Evolutionary conservation across 345 rosid species (phyloP), one percentile per base, ranked within the genome.

Genomic region (Camelina hispida): DNA sequence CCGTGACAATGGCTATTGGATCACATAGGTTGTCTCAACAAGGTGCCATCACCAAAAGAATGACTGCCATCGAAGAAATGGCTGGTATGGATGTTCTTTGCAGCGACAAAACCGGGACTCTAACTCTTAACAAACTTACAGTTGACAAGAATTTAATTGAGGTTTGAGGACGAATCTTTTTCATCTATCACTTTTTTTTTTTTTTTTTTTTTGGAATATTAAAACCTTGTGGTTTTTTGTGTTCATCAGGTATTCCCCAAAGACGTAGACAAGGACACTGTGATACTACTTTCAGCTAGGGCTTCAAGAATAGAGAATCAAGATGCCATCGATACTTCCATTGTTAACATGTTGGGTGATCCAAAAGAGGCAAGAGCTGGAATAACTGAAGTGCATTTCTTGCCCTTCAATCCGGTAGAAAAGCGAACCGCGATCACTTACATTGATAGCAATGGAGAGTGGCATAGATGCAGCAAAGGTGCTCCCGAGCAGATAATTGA

Each of bases 31-130:
- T 94, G 35, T 87, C 97, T 2, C 74, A 90, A 66, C 97, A 94
- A 84, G 99, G 99, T 20, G 99, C 99, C 75, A 94, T 94, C 72
- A 94, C 97, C 28, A 94, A 94, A 83, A 84, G 97, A 80, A 91
- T 92, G 99, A 94, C 99, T 11, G 97, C 99, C 50, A 94, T 94
- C n/a, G 97, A 94, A 80, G 97, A 91, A 83, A 86, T 94, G 98
- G 96, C 97, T 4, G 98, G 98, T 8, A 94, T 94, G 98, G 98
- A 94, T 74, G 95, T 94, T 56, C 83, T 94, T 9, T 94, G 98
- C 81, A 94, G 98, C 50, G 98, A 94, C 78, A 94, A 94, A 81
- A 94, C 97, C 0, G 97, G 98, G 51, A 94, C 96, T 54, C 89
- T 94, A 44, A 91, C 98, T 62, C 95, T 94, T 62, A 94, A 94